These are phyloP conservation scores for Sporothrix protearum DNA, from an alignment of 2,329 filamentous ascomycete genomes.

Conservation along the genomic window DNA sequence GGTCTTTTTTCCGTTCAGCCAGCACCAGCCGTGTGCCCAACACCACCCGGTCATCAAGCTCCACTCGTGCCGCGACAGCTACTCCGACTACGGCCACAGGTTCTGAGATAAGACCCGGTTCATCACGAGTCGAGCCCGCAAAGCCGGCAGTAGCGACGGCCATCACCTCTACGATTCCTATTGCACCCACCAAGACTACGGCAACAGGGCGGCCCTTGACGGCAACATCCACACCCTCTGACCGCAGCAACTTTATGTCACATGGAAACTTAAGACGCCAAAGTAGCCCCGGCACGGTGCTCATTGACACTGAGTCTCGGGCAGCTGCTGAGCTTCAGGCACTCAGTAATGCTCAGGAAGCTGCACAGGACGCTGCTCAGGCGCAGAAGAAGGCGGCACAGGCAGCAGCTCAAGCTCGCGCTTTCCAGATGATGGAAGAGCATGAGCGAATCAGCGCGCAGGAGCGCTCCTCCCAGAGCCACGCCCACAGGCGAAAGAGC, in stretches of 20 bases:
- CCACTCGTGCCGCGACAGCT: slow-evolving; percentile 5
- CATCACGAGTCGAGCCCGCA: background rate
- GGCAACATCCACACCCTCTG: background rate
- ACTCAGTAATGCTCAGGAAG: background rate
- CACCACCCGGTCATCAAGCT: slow-evolving; percentile 11
- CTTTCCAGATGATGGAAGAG: slow-evolving; percentile 22
- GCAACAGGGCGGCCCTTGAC: background rate
- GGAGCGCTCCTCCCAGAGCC: background rate
- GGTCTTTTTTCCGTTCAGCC: slow-evolving; percentile 21
- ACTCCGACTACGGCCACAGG: background rate
- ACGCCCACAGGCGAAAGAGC: background rate
- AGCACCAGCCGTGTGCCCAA: slow-evolving; percentile 19
- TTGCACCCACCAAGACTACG: background rate
- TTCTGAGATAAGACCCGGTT: background rate
- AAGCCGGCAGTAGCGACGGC: background rate
- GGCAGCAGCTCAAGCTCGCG: slow-evolving; percentile 16
- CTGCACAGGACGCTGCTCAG: background rate
- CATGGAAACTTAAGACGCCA: background rate
- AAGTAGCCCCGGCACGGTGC: background rate
- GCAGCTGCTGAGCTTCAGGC: background rate
- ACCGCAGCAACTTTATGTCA: background rate
- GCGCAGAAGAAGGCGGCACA: slow-evolving; percentile 13
- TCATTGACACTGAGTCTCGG: background rate
- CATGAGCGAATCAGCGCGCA: slow-evolving; percentile 23
- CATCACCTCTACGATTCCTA: background rate